phyloP scores from a whole-genome alignment of 257 asterid species.

The Scutellaria baicalensis region DNA sequence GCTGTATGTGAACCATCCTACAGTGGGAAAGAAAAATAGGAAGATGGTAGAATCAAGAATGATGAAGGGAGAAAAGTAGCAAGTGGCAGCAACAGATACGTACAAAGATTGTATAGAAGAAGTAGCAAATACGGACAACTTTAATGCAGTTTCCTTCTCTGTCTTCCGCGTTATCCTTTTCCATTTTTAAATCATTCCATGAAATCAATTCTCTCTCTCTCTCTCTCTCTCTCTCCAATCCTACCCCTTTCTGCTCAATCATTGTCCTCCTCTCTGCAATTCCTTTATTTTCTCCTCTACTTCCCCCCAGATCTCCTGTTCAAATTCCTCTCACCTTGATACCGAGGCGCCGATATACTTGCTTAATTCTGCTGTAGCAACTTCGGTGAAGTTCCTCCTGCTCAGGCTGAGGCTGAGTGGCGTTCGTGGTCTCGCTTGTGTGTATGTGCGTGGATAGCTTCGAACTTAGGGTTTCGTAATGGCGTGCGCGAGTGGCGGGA shows the following conservation, averaged over 20 bases:
- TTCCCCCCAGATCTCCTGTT: constrained; percentile 15
- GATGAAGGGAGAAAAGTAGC: background rate
- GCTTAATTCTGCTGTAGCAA: background rate
- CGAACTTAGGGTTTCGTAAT: constrained; percentile 17
- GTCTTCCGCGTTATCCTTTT: constrained; percentile 26
- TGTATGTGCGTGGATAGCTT: background rate
- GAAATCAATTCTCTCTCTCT: background rate
- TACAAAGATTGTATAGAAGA: constrained; percentile 26
- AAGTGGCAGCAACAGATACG: constrained; percentile 11
- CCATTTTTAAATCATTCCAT: constrained; percentile 15
- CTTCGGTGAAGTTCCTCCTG: background rate
- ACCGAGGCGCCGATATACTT: background rate
- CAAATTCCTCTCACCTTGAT: background rate
- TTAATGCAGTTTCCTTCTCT: constrained; percentile 29
- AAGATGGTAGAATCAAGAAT: background rate
- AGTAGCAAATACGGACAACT: constrained; percentile 26
- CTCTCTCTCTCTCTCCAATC: constrained; percentile 8
- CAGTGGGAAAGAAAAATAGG: background rate
- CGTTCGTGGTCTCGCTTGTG: background rate
- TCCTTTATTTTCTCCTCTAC: background rate
- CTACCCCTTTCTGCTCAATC: constrained; percentile 20
- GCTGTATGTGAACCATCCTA: no score
- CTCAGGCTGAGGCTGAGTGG: no score
- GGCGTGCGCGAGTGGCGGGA: constrained; percentile 32
- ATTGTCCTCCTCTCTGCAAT: constrained; percentile 12